These are phyloP conservation scores for Trichosporon sp. DNA, from an alignment of 1,284 basidiomycete species.

Conservation along the genomic window DNA sequence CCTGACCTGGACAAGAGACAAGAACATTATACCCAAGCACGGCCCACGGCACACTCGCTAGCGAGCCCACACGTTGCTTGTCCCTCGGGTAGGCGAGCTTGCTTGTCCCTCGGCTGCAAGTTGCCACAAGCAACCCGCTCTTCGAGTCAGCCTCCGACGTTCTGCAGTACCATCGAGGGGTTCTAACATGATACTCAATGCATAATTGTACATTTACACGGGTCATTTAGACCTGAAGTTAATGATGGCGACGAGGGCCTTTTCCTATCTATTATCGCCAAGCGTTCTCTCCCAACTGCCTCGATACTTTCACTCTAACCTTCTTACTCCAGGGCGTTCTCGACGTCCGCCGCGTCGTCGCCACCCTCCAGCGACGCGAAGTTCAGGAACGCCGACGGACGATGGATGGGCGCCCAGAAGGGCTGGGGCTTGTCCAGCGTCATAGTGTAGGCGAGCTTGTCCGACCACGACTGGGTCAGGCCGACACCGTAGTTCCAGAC, in stretches of 20 bases:
- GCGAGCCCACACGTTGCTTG: too few relatives aligned
- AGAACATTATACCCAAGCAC: too few relatives aligned
- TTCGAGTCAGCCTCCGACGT: too few relatives aligned
- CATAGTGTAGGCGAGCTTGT: constrained; percentile 80
- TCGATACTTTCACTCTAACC: background rate
- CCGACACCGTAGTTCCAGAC: constrained; percentile 94
- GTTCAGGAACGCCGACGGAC: constrained; percentile 85
- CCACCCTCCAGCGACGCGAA: constrained; percentile 77
- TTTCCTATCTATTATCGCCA: constrained; percentile 1
- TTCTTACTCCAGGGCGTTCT: constrained; percentile 63
- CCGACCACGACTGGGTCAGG: constrained; percentile 86
- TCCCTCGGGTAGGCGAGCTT: too few relatives aligned
- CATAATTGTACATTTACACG: constrained; percentile 9
- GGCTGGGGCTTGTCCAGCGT: constrained; percentile 84
- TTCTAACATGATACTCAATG: background rate
- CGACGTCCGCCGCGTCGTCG: constrained; percentile 86
- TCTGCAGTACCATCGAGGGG: too few relatives aligned
- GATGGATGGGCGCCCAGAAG: constrained; percentile 96
- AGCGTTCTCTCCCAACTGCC: background rate
- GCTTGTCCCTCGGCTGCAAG: too few relatives aligned
- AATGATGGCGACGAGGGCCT: background rate
- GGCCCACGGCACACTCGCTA: too few relatives aligned
- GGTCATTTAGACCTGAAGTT: background rate
- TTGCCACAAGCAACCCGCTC: too few relatives aligned
- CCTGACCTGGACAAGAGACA: too few relatives aligned